A percentile compares a stretch with the other conserved stretches of the same genome.
Evolutionary conservation across 73 alveolate species (phyloP).

Genomic region (Paramecium primaurelia): DNA sequence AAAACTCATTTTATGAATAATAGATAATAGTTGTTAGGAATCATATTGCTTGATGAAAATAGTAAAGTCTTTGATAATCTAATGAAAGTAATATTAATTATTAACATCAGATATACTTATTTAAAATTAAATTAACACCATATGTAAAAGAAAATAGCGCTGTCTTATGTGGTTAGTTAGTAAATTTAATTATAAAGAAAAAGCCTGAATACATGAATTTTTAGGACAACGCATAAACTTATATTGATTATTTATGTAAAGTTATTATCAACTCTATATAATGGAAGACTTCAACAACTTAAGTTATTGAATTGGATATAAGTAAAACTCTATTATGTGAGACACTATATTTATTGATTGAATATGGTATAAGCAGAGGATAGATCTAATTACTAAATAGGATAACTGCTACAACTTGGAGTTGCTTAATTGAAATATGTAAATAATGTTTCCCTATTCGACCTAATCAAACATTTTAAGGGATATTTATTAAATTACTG

Average conservation of each 20-base stretch:
- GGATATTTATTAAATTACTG: neutral
- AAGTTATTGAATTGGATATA: neutral
- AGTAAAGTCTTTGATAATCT: neutral
- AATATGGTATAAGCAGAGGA: neutral
- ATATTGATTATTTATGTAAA: neutral
- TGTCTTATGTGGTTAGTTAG: neutral
- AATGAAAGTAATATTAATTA: neutral
- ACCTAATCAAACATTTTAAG: conserved; percentile 3
- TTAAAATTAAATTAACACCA: neutral
- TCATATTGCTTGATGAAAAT: neutral
- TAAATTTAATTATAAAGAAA: neutral
- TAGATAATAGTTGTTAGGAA: neutral
- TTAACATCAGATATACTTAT: neutral
- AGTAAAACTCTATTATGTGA: neutral
- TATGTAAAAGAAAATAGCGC: conserved; percentile 28
- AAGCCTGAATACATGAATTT: neutral
- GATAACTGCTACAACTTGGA: conserved; percentile 20
- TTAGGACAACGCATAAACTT: neutral
- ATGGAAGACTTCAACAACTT: neutral
- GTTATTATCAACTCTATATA: neutral
- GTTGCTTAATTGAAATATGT: conserved; percentile 29
- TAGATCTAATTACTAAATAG: neutral
- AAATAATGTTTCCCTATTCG: neutral
- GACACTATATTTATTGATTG: neutral
- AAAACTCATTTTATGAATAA: neutral